Evolutionary conservation across 192 early-diverging fungal species (phyloP), one percentile per base, ranked within the genome.

Genomic region (Phycomyces nitens): DNA sequence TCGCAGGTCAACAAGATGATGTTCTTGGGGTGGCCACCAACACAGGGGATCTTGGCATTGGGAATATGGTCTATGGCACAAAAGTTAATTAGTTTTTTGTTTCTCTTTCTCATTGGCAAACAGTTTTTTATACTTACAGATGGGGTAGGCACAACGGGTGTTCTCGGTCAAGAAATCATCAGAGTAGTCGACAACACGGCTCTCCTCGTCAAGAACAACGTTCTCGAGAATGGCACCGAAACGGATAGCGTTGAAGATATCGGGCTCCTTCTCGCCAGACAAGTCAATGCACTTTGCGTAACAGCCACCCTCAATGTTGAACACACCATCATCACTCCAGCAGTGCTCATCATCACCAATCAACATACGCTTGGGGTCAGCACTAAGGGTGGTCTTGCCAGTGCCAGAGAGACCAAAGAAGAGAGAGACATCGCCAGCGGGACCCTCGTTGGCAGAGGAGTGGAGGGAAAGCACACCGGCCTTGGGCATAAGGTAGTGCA

Each of bases 331-430:
- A 68, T 96, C 92, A 24, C 89, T 91, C 96, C 96, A 98, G 75
- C 94, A 96, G 78, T 98, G 96, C 80, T 98, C 96, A 80, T 98
- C 96, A 78, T 98, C 96, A 75, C 96, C 96, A 73, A 98, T 98
- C 47, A 98, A 77, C 64, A 82, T 80, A 29, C 96, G 91, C 66
- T 81, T 86, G 9, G 93, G 94, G 65, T 98, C 94, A 6, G 96
- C 96, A 18, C 92, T 94, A 43, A 98, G 84, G 18, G 96, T 98
- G 56, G 96, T 98, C 82, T 98, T 98, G 61, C 96, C 96, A 49
- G 96, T 98, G 56, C 94, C 96, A 29, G 93, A 95, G 16, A 97
- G 82, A 63, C 96, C 96, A 76, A 99, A 99, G 92, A 99, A 99
- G 56, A 99, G 75, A 20, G 96, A 93, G 20, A 96, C 93, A 73